Percentiles rank a stretch among this genome's conserved stretches.
These are phyloP conservation scores for Aspergillus egyptiacus DNA, from an alignment of 495 filamentous ascomycete genomes.

Conservation along the genomic window DNA sequence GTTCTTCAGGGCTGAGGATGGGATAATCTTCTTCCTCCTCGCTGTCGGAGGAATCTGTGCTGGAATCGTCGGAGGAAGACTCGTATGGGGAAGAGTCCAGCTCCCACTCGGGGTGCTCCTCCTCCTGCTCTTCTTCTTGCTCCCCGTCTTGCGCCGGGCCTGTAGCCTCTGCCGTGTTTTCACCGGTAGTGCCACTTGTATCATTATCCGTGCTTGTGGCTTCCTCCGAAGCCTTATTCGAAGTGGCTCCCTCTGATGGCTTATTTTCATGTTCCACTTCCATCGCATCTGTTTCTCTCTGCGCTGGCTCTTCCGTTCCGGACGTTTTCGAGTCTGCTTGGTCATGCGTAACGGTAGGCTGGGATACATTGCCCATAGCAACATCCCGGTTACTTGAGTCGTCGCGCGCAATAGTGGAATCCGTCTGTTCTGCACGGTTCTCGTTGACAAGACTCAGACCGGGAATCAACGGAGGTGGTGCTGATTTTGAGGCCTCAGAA, in stretches of 20 bases:
- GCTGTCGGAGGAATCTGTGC: constrained; percentile 52
- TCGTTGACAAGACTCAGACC: constrained; percentile 36
- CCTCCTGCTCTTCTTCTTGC: constrained; percentile 55
- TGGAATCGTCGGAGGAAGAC: constrained; percentile 48
- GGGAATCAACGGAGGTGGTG: constrained; percentile 28
- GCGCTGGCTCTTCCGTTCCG: constrained; percentile 8
- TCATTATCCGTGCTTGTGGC: not conserved
- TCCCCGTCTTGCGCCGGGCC: constrained; percentile 13
- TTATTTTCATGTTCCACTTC: constrained; percentile 27
- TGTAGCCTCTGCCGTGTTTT: not conserved
- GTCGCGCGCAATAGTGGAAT: constrained; percentile 15
- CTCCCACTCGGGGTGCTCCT: constrained; percentile 67
- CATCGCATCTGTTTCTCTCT: constrained; percentile 24
- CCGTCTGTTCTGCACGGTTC: constrained; percentile 13
- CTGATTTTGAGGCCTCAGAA: constrained; percentile 9
- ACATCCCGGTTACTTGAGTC: not conserved
- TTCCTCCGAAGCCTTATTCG: constrained; percentile 3
- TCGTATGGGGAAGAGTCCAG: constrained; percentile 59
- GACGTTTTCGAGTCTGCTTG: not conserved
- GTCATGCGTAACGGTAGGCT: constrained; percentile 1
- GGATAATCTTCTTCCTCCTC: constrained; percentile 63
- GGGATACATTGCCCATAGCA: not conserved
- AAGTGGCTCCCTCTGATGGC: constrained; percentile 12
- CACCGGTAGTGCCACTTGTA: not conserved
- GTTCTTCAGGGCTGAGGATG: constrained; percentile 68